Evolutionary conservation across 2,329 filamentous ascomycete species (phyloP).

Genomic region (Penicillium expansum): DNA sequence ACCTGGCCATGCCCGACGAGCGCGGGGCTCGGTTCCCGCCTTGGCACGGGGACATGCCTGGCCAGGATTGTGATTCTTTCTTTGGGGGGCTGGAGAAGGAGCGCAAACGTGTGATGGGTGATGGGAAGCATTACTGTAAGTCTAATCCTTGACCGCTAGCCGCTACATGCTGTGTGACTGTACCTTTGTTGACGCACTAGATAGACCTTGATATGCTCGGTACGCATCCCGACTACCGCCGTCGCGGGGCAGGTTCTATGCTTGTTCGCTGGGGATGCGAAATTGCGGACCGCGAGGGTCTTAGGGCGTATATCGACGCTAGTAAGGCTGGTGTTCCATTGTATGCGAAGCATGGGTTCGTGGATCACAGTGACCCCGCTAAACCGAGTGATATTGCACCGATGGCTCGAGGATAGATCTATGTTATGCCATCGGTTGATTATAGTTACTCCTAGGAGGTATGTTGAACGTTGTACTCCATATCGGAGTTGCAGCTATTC

Average conservation of each 20-base stretch:
- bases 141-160: not conserved
- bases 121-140: slow-evolving; percentile 29
- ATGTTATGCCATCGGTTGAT: not conserved
- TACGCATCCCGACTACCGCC: slow-evolving; percentile 45
- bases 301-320: slow-evolving; percentile 42
- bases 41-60: slow-evolving; percentile 26
- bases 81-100: slow-evolving; percentile 22
- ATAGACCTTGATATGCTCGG: slow-evolving; percentile 40
- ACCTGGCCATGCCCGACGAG: slow-evolving; percentile 22
- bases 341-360: slow-evolving; percentile 44
- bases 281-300: slow-evolving; percentile 33
- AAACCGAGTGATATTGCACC: not conserved
- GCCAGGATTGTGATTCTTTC: slow-evolving; percentile 16
- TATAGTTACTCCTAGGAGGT: not conserved
- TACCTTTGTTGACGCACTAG: not conserved
- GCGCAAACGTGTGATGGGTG: slow-evolving; percentile 25
- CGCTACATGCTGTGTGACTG: not conserved
- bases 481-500: not conserved
- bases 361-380: slow-evolving; percentile 25
- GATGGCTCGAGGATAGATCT: slow-evolving; percentile 12
- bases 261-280: slow-evolving; percentile 42
- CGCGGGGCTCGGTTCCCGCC: slow-evolving; percentile 29
- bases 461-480: too few relatives aligned
- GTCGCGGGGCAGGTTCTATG: slow-evolving; percentile 42
- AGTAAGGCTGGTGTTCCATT: slow-evolving; percentile 35